Base-by-base conservation (phyloP, 2,329 filamentous ascomycete species). In the Calonectria leucothoes region DNA sequence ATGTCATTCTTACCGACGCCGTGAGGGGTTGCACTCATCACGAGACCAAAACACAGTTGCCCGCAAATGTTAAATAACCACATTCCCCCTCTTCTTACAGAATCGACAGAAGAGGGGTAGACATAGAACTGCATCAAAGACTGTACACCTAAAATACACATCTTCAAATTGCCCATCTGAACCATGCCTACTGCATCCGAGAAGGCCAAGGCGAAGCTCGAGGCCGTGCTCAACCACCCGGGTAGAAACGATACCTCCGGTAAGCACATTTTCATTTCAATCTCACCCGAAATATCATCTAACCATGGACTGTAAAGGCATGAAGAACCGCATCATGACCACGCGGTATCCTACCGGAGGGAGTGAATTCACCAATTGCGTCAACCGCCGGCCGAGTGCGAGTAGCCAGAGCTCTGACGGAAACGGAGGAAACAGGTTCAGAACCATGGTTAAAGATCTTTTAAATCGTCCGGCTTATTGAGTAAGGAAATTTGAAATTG, bases 21-120 rank as follows among this genome's bases (percentile, higher is more conserved):
- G 69, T 74, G 71, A 74, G 71, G 71, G 71, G 71, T 74, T 48
- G 51, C 27, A 57, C 27, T 17, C 57, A 57, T 74, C 71, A 74
- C 68, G 68, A 59, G 71, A 70, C 67, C 51, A 52, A 17, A 17
- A 23, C 27, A 10, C 10, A 29, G 17, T 25, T 29, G 14, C 25
- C 48, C 23, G 39, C 27, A 29, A 42, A 55, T 39, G 35, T 64
- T 67, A 70, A 67, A 71, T 64, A 70, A 61, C 8, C 27, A 12
- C 20, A 17, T 31, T 14, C n/a, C n/a, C 27, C 49, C 61, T 59
- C 49, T 49, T 45, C 15, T 27, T 12, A 12, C 27, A 42, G 11
- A 39, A 39, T n/a, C 35, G 17, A 23, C 52, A 57, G 15, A 57
- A 39, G 59, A 51, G 59, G 42, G 59, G 42, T 57, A 59, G 33